Evolutionary conservation across 2,329 filamentous ascomycete species (phyloP).

Genomic region (Botrytis tulipae): DNA sequence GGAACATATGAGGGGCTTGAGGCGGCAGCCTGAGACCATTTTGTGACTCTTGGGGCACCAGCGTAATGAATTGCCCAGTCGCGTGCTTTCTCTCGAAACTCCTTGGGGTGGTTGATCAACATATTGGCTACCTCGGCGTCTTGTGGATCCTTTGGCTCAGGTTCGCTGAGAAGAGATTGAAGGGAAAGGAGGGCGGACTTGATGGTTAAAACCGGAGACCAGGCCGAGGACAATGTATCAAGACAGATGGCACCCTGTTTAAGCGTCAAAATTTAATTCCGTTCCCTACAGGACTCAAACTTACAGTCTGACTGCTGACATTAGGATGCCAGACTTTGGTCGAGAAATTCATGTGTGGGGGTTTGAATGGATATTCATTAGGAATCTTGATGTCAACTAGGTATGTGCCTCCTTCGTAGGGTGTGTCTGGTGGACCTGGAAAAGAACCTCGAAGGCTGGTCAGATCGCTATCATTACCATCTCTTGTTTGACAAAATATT

Average conservation of each 20-base stretch:
- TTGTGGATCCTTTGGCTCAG: slow-evolving; percentile 94
- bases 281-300: slow-evolving; percentile 37
- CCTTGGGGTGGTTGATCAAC: slow-evolving; percentile 74
- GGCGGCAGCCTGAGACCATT: slow-evolving; percentile 45
- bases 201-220: slow-evolving; percentile 95
- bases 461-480: slow-evolving; percentile 59
- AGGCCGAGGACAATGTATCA: slow-evolving; percentile 83
- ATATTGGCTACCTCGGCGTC: slow-evolving; percentile 93
- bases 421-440: slow-evolving; percentile 83
- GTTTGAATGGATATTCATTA: slow-evolving; percentile 87
- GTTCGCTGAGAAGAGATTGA: slow-evolving; percentile 87
- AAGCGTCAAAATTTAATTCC: slow-evolving; percentile 32
- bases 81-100: slow-evolving; percentile 77
- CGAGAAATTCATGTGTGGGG: slow-evolving; percentile 84
- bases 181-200: slow-evolving; percentile 92
- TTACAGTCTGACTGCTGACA: slow-evolving; percentile 86
- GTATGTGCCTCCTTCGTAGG: slow-evolving; percentile 85
- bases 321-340: slow-evolving; percentile 98
- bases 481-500: slow-evolving; percentile 66
- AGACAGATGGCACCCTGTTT: slow-evolving; percentile 89
- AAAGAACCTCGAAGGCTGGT: slow-evolving; percentile 83
- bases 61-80: slow-evolving; percentile 89
- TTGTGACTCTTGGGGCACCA: slow-evolving; percentile 62
- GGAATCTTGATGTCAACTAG: slow-evolving; percentile 84
- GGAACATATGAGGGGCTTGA: slow-evolving; percentile 39